phyloP scores from a whole-genome alignment of 768 basidiomycete genomes.

The Panellus pusillus region DNA sequence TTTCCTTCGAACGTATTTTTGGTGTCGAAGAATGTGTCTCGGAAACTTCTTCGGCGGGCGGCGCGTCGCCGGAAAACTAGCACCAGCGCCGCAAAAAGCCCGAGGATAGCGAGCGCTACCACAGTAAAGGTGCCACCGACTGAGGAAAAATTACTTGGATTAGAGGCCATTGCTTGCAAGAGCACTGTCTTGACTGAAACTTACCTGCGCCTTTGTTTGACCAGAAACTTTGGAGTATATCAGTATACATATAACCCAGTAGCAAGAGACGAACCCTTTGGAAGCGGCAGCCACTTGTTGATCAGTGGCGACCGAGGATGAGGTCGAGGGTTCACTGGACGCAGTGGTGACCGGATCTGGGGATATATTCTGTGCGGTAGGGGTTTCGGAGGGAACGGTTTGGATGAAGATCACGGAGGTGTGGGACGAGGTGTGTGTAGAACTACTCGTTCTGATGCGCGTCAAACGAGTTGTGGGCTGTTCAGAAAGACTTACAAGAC shows the following conservation, averaged over 20 bases:
- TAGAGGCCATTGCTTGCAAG: no score
- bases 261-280: not conserved
- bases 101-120: constrained; percentile 14
- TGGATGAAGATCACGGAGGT: not conserved
- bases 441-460: not conserved
- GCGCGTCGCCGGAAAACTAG: constrained; percentile 6
- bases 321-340: not conserved
- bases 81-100: not conserved
- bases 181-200: not conserved
- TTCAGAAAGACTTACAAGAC: constrained; percentile 52
- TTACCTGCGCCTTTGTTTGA: constrained; percentile 17
- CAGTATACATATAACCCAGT: not conserved
- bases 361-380: no score
- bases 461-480: not conserved
- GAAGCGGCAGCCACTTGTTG: constrained; percentile 12
- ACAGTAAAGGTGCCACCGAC: constrained; percentile 19
- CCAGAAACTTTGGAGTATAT: constrained; percentile 11
- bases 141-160: not conserved
- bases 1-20: constrained; percentile 4
- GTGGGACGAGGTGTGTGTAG: not conserved
- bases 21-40: constrained; percentile 21
- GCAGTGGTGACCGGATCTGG: not conserved
- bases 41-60: constrained; percentile 8
- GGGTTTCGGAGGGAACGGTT: no score
- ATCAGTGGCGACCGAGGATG: not conserved